Evolutionary conservation across 352 stramenopile species (phyloP), one percentile per base, ranked within the genome.

Genomic region (Aphanomyces cochlioides): DNA sequence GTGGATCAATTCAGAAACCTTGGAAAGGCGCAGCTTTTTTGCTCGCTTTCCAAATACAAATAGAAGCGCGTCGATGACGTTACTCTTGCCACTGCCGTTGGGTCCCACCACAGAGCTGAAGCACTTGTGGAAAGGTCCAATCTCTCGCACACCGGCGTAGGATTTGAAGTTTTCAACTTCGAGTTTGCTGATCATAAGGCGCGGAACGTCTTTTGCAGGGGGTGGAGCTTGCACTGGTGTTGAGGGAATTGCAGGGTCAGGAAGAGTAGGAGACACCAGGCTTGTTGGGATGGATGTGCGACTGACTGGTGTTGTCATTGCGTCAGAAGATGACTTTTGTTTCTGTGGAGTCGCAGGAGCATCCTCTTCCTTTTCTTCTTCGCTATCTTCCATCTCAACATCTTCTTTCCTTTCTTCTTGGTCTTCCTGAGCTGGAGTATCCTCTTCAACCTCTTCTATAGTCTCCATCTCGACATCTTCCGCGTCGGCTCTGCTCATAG

Each of bases 31-130:
- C 38, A 99, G 80, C 78, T 99, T 98, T 71, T 98, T 99, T 50
- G 98, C 98, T 50, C 97, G 90, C 78, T 99, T 99, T 64, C 98
- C 98, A 78, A 99, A 99, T 5, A 99, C 98, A 77, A 99, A 99
- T 13, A 99, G 90, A 81, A 99, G 95, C 66, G 98, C 98, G 78
- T 99, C 98, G 63, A 99, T 99, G 17, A 99, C 96, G 77, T 99
- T 99, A 19, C 95, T 99, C 82, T 99, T 99, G 59, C 98, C 98
- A 66, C 93, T 98, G 47, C 97, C 98, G 77, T 99, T 99, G 28
- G 97, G 97, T 5, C 98, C 98, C 8, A 99, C 96, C 28, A 99
- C 94, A 17, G 92, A 92, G 65, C 90, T 98, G 83, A 99, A 99
- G 74, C 96, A 98, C 82, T 99, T 99, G 88, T 99, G 96, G 81